Conservation (phyloP, 2,329 filamentous ascomycete species). For the Neonectria neomacrospora region DNA sequence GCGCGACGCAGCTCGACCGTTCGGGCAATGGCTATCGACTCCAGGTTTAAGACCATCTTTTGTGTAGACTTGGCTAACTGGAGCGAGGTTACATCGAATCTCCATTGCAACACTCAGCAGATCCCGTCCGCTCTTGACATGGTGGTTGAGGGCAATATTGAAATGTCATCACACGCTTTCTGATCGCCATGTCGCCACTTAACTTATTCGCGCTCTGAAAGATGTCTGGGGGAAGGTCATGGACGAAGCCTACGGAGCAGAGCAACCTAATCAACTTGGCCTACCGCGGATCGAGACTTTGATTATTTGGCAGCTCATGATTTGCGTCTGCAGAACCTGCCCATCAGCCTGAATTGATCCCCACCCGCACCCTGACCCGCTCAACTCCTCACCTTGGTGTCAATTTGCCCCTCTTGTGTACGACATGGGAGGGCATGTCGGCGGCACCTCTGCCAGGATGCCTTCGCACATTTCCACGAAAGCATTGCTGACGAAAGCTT, state of each 20-base stretch:
- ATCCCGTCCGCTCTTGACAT: conserved; percentile 17
- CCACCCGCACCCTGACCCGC: conserved; percentile 21
- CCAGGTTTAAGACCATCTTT: conserved; percentile 40
- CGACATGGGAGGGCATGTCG: neutral
- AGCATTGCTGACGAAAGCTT: neutral
- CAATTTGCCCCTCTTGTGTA: conserved; percentile 16
- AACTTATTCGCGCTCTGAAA: neutral
- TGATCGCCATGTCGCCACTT: neutral
- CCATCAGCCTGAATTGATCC: conserved; percentile 23
- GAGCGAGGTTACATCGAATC: conserved; percentile 32
- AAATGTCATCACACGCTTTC: neutral
- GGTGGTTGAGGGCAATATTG: conserved; percentile 4
- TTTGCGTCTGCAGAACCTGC: conserved; percentile 20
- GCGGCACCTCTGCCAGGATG: neutral
- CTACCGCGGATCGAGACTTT: conserved; percentile 37
- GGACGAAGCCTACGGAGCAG: conserved; percentile 14
- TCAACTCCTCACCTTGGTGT: conserved; percentile 25
- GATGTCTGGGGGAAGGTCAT: conserved; percentile 14
- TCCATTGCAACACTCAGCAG: conserved; percentile 26
- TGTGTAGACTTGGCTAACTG: conserved; percentile 29
- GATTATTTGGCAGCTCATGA: conserved; percentile 35
- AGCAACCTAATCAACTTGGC: conserved; percentile 30
- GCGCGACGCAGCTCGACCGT: conserved; percentile 47
- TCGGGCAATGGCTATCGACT: conserved; percentile 42
- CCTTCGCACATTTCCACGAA: neutral